Evolutionary conservation across 192 early-diverging fungal genomes (phyloP), one percentile per base, ranked within the genome.

Genomic region (Diversispora eburnea): DNA sequence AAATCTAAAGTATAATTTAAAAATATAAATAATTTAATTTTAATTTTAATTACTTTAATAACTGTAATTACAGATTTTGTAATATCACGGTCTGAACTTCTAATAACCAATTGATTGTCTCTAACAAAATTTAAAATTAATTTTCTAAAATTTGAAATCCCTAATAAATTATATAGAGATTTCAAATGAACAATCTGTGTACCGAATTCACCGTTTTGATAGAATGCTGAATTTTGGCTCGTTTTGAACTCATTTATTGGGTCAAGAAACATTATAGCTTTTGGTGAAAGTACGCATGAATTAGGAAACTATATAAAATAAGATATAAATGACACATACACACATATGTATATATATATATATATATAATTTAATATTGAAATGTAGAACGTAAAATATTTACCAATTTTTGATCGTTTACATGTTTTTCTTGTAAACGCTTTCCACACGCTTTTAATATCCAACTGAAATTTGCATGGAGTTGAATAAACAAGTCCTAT

Each of bases 381-480:
- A 48, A 20, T 49, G 5, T 42, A 67, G 59, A 3, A 25, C 57
- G 43, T 4, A 67, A n/a, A 43, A 47, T 45, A 41, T 42, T 75
- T 77, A 88, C 87, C 77, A 79, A 75, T 45, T 72, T 83, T 60
- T 84, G 69, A 46, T 86, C 87, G 49, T 83, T 77, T 19, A 77
- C 72, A 65, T 84, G 70, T 49, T 79, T 79, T 58, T 89, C 88
- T 55, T 81, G 80, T 41, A 84, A 74, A 43, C 81, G 77, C 63
- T 78, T 79, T 22, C 78, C 78, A 39, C 83, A 87, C 58, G 85
- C 79, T 70, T 87, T 89, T 10, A 90, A 75, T 39, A 85, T 86
- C 59, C 83, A 90, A 39, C 83, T 84, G 64, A 90, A 88, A 59
- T 83, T 81, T 12, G 77, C 79, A 76, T 90, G 89, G 61, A 90